A percentile compares a stretch with the other conserved stretches of the same genome.
phyloP scores from a whole-genome alignment of 1,139 yeast species.

The Blastobotrys persicus region DNA sequence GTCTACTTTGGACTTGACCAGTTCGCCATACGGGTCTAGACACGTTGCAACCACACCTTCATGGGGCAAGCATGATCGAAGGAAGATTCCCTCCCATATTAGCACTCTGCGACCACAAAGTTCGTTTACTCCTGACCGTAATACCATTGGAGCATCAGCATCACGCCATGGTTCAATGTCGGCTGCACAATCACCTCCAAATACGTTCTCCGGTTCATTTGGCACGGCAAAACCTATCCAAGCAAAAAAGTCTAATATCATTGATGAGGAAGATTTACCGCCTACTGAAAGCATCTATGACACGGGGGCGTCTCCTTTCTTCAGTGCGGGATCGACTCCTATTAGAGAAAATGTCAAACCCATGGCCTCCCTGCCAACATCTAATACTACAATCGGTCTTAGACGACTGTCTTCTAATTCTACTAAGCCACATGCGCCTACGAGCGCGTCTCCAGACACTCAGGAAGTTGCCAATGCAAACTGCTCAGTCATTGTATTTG shows the following conservation, averaged over 20 bases:
- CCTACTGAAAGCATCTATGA: constrained; percentile 38
- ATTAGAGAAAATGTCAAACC: neutral
- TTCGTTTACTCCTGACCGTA: constrained; percentile 23
- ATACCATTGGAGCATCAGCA: constrained; percentile 18
- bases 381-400: constrained; percentile 1
- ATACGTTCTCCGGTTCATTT: constrained; percentile 24
- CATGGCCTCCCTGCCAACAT: constrained; percentile 9
- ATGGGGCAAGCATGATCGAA: constrained; percentile 25
- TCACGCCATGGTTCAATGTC: constrained; percentile 14
- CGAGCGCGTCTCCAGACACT: neutral
- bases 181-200: constrained; percentile 19
- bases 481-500: constrained; percentile 74
- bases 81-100: constrained; percentile 27
- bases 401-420: constrained; percentile 2
- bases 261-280: constrained; percentile 37
- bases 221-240: constrained; percentile 34
- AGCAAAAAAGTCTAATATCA: constrained; percentile 21
- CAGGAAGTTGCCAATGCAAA: constrained; percentile 25
- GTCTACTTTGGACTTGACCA: constrained; percentile 27
- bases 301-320: constrained; percentile 18
- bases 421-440: neutral
- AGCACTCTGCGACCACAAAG: constrained; percentile 23
- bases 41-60: constrained; percentile 21
- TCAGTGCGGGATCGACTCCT: constrained; percentile 10
- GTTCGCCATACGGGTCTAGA: constrained; percentile 11